Base-by-base conservation (phyloP, 768 basidiomycete species). In the Lactifluus pinguis region DNA sequence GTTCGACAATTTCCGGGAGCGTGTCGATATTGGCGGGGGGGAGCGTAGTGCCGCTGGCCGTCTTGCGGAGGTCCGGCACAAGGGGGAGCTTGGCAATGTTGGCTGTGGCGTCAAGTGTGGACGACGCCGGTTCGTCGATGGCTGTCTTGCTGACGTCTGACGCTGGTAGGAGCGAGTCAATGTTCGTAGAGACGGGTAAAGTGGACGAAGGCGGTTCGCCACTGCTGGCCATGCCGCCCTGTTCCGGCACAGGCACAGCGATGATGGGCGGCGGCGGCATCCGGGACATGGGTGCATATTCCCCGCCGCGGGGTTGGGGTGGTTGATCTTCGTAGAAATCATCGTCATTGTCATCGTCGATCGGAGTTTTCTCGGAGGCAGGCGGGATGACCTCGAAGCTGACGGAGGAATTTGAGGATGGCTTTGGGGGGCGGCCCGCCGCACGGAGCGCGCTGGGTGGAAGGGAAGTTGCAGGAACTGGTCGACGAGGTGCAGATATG, bases 371-470 rank as follows among this genome's bases (percentile, higher is more conserved):
- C 15, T 56, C 55, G 4, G 67, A 48, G 17, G 50, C 41, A 19
- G 54, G 59, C 3, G 65, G 61, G n/a, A 44, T 1, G 41, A 66
- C 17, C 42, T 64, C 59, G 44, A 64, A 42, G 63, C 65, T 48
- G 17, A 62, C 66, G 30, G 69, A 67, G 10, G 70, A 68, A 4
- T 55, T 59, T 11, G 67, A 57, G 42, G 62, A 63, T 19, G 59
- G 49, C 4, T 64, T 60, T 6, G 50, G 30, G 53, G 61, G 38
- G 47, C 55, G 55, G 59, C 54, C 5, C 60, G 42, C 19, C 59
- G 64, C 42, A 60, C 65, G 52, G 29, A 53, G 57, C 1, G 57
- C 54, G 49, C 59, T 61, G 11, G 56, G 59, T 3, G 63, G 65
- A 29, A 66, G 49, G 30, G 64, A 61, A 6, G 60, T 51, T 4